A percentile compares a stretch with the other conserved stretches of the same genome.
Conservation (phyloP, 805 yeast species). For the Yarrowia porcina region DNA sequence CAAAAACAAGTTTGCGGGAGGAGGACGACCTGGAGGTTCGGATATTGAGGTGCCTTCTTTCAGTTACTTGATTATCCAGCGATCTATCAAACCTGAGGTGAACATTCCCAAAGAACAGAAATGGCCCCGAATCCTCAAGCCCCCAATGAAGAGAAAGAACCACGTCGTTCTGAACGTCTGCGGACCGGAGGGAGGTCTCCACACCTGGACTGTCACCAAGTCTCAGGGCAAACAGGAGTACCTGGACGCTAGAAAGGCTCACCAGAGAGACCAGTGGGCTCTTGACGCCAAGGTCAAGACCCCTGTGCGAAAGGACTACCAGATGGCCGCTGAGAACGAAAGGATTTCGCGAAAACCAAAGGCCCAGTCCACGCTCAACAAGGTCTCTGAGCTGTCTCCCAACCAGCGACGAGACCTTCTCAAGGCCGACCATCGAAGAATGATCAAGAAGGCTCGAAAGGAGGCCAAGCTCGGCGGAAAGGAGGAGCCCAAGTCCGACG, state of each 20-base stretch:
- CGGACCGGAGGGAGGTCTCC: constrained; percentile 73
- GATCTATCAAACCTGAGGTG: constrained; percentile 44
- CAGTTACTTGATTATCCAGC: constrained; percentile 69
- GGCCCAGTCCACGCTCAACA: neutral
- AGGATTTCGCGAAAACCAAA: neutral
- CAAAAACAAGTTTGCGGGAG: constrained; percentile 53
- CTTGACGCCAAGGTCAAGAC: constrained; percentile 50
- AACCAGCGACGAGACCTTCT: constrained; percentile 22
- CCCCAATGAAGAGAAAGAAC: constrained; percentile 74
- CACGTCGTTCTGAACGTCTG: constrained; percentile 80
- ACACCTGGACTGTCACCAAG: constrained; percentile 83
- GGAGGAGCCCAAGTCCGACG: neutral
- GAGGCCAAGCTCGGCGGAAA: neutral
- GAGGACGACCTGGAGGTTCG: constrained; percentile 73
- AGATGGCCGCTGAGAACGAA: constrained; percentile 2
- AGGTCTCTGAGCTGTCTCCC: neutral
- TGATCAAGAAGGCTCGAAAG: neutral
- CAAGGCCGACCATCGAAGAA: neutral
- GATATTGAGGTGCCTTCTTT: constrained; percentile 69
- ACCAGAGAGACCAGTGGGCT: constrained; percentile 87
- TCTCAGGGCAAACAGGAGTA: constrained; percentile 69
- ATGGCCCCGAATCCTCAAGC: constrained; percentile 67
- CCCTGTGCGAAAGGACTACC: constrained; percentile 8
- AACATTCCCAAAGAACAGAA: constrained; percentile 38
- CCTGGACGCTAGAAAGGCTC: constrained; percentile 85